A percentile compares a stretch with the other conserved stretches of the same genome.
phyloP scores from a whole-genome alignment of 495 filamentous ascomycete species.

The Podospora appendiculata region DNA sequence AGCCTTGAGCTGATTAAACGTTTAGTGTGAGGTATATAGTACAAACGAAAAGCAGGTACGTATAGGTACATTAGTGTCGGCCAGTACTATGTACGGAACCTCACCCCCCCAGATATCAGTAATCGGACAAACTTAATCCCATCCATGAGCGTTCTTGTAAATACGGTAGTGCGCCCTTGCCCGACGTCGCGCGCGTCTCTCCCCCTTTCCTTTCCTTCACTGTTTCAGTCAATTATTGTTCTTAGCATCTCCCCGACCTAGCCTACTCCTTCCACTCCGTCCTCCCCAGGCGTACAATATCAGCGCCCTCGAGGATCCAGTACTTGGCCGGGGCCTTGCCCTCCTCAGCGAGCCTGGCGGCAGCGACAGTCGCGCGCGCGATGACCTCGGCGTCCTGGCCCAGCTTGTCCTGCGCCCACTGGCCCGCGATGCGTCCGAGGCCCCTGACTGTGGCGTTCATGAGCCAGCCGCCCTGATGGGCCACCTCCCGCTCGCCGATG shows the following conservation, averaged over 20 bases:
- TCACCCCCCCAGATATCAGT: no score
- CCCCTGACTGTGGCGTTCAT: conserved; percentile 41
- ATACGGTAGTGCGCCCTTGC: no score
- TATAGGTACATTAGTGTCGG: no score
- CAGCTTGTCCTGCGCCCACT: conserved; percentile 51
- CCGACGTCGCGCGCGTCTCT: no score
- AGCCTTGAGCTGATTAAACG: no score
- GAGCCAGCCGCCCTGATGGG: conserved; percentile 41
- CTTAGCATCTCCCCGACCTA: not conserved
- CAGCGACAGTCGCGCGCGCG: conserved; percentile 61
- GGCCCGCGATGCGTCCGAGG: conserved; percentile 37
- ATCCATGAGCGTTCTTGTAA: no score
- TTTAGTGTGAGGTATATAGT: no score
- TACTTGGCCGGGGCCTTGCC: conserved; percentile 40
- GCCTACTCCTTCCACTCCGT: conserved; percentile 28
- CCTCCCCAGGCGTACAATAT: conserved; percentile 43
- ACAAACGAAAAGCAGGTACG: no score
- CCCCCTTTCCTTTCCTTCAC: no score
- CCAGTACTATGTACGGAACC: no score
- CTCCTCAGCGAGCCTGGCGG: conserved; percentile 34
- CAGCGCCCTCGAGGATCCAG: conserved; percentile 38
- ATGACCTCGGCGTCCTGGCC: conserved; percentile 73
- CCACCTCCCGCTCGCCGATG: conserved; percentile 57
- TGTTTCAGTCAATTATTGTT: no score
- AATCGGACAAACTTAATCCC: no score